Percentiles rank a stretch among this genome's conserved stretches.
These are phyloP conservation scores for Aureobasidium leucospermi DNA, from an alignment of 2,329 filamentous ascomycete species.

Conservation along the genomic window DNA sequence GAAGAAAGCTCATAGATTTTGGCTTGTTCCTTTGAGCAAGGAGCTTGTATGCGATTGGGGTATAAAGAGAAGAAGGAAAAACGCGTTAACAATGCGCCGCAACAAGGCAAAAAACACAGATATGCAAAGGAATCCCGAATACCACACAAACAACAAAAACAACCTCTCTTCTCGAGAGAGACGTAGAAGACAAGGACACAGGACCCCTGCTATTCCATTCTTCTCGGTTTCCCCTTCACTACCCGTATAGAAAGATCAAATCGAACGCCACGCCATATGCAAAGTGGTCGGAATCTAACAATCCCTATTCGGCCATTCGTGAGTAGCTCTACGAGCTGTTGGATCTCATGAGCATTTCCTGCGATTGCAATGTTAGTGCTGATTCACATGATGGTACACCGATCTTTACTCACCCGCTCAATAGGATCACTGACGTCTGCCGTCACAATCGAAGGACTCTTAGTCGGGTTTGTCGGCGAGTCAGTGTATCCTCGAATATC, in stretches of 20 bases:
- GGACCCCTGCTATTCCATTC: neutral
- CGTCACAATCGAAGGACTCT: constrained; percentile 57
- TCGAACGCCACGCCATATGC: constrained; percentile 9
- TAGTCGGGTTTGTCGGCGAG: constrained; percentile 52
- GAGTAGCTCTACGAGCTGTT: neutral
- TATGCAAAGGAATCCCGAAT: neutral
- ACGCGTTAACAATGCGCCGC: neutral
- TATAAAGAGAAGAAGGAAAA: neutral
- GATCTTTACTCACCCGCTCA: constrained; percentile 42
- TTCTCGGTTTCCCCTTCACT: neutral
- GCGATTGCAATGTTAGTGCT: neutral
- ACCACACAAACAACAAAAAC: neutral
- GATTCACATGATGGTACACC: neutral
- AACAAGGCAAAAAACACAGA: neutral
- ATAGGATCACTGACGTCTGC: constrained; percentile 54
- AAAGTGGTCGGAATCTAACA: neutral
- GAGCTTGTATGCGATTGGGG: constrained; percentile 3
- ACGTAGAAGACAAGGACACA: neutral
- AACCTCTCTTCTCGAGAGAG: neutral
- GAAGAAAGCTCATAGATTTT: neutral
- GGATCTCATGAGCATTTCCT: constrained; percentile 24
- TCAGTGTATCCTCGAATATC: constrained; percentile 63
- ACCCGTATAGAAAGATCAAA: neutral
- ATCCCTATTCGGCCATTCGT: neutral
- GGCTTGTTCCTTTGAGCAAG: neutral